phyloP scores from a whole-genome alignment of 2,329 filamentous ascomycete genomes.

The Colletotrichum neosansevieriae region DNA sequence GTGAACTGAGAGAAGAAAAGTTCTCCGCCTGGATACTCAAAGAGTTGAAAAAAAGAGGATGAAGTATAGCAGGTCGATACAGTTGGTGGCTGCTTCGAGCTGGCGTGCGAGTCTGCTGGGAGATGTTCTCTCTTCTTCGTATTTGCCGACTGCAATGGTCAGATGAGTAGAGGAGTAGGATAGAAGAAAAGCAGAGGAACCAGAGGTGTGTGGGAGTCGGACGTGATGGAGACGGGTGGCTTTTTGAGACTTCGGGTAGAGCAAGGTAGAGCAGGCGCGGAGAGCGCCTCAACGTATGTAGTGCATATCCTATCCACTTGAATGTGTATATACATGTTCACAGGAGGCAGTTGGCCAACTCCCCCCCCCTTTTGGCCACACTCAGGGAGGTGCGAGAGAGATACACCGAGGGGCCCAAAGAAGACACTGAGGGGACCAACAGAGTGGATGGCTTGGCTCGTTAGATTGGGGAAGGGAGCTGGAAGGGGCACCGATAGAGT shows the following conservation, averaged over 20 bases:
- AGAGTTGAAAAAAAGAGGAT: background rate
- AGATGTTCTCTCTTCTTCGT: constrained; percentile 4
- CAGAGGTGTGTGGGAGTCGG: constrained; percentile 15
- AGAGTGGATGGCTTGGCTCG: constrained; percentile 42
- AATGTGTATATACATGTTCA: constrained; percentile 19
- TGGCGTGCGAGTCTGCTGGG: background rate
- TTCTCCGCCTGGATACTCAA: background rate
- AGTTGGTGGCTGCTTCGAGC: constrained; percentile 8
- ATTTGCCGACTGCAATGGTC: background rate
- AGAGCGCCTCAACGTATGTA: constrained; percentile 31
- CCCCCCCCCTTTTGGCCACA: constrained; percentile 31
- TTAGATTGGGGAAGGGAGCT: constrained; percentile 41
- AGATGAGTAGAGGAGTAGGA: constrained; percentile 4
- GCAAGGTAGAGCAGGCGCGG: constrained; percentile 31
- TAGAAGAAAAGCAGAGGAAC: constrained; percentile 6
- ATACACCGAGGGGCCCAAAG: constrained; percentile 41
- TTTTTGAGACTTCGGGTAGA: constrained; percentile 31
- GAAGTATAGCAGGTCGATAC: background rate
- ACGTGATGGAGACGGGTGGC: constrained; percentile 36
- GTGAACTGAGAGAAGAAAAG: constrained; percentile 21
- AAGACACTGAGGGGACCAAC: constrained; percentile 41
- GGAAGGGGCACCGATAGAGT: constrained; percentile 43
- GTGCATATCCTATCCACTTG: constrained; percentile 26
- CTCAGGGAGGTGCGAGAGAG: constrained; percentile 40
- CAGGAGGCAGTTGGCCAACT: constrained; percentile 21